These are phyloP conservation scores for Dissoconium aciculare DNA, from an alignment of 2,329 filamentous ascomycete genomes.

Conservation along the genomic window DNA sequence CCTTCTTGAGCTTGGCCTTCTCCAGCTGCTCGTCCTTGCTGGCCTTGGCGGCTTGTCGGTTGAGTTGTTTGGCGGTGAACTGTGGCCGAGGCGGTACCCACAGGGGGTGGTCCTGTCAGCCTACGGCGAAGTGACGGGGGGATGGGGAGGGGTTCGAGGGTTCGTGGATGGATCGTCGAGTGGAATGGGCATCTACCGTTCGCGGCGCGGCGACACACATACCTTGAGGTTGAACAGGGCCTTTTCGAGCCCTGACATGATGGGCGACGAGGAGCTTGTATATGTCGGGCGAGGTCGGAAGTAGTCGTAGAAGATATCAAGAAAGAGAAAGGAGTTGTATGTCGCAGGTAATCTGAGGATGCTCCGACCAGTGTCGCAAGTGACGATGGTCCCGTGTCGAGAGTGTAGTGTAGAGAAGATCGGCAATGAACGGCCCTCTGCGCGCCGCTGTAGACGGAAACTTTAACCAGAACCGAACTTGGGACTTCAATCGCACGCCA, in stretches of 20 bases:
- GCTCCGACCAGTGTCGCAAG: too few relatives aligned
- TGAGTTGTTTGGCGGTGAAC: constrained; percentile 50
- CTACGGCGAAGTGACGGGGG: too few relatives aligned
- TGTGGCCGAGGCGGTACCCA: too few relatives aligned
- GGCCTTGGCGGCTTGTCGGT: constrained; percentile 46
- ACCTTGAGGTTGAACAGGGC: constrained; percentile 49
- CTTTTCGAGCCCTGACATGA: constrained; percentile 47
- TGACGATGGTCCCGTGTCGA: too few relatives aligned
- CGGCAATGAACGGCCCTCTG: too few relatives aligned
- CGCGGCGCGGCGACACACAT: constrained; percentile 6
- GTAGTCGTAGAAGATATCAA: too few relatives aligned
- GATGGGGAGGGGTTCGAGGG: constrained; percentile 14
- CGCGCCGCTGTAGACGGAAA: too few relatives aligned
- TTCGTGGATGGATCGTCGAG: not conserved
- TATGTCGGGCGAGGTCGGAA: not conserved
- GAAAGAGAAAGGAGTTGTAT: not conserved
- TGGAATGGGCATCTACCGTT: constrained; percentile 4
- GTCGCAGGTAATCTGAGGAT: not conserved
- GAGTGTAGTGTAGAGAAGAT: too few relatives aligned
- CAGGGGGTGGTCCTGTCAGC: too few relatives aligned
- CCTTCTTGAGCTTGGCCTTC: constrained; percentile 49
- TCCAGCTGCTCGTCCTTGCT: constrained; percentile 46
- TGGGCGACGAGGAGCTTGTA: constrained; percentile 6
- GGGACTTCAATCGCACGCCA: too few relatives aligned
- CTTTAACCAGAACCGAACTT: too few relatives aligned